Base-by-base conservation (phyloP, 164 flowering plant genomes). In the Annona squamosa region DNA sequence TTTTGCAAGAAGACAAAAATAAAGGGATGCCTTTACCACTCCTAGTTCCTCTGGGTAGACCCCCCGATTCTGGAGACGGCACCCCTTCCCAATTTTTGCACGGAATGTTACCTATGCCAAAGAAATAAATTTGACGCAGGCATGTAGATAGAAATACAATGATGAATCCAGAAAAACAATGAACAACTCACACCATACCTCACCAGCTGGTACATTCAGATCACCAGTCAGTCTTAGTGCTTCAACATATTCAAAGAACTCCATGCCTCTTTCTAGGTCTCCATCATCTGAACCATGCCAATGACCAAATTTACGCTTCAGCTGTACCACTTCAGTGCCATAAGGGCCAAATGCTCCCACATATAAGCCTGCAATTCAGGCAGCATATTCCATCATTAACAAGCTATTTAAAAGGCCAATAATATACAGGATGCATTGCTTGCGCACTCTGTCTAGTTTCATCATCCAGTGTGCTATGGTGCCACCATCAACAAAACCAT, bases 281-380 rank as follows among this genome's bases (percentile, higher is more conserved):
- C 9, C 56, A 64, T 77, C 87, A 80, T 74, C 85, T 9, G 61
- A 72, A 73, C 76, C 76, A 79, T 77, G 84, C 99, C 99, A 95
- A 9, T 86, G 85, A 46, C 99, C 99, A 80, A 79, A 91, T 77
- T 88, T 95, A 52, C 99, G 94, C 79, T 84, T 93, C 75, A 95
- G 73, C 71, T 95, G 99, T 48, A 95, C 93, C 61, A 95, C 89
- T 84, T 95, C 99, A 65, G 93, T 85, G 26, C 96, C 98, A 81
- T 88, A 89, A 64, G 97, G 98, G 7, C 97, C 98, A 86, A 93
- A 95, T 13, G 98, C 92, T 78, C 99, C 99, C 73, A 95, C 89
- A 76, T 90, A 95, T 5, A 95, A 82, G 43, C 98, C 97, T 93
- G 72, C 77, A 77, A 46, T 48, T 77, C 74, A 79, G 80, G 67